Base-by-base conservation (phyloP, 208 protist species). In the Leishmania major region DNA sequence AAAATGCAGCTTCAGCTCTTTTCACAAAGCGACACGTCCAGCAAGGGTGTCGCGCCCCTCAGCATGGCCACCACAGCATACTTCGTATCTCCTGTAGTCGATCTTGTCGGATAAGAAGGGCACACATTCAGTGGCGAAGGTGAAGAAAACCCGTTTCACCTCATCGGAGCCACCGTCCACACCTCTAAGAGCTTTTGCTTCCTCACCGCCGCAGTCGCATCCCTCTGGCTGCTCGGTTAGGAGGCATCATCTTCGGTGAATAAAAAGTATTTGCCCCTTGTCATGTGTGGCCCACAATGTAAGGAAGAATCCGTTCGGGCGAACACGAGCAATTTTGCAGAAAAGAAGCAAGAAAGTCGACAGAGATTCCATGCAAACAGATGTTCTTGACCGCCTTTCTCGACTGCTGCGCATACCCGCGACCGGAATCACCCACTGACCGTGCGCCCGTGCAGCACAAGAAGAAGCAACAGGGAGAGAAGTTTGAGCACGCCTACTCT, bases 91-190 rank as follows among this genome's bases (percentile, higher is more conserved):
- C 84, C 90, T 92, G 86, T 96, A 96, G 84, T 96, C 93, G n/a
- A 90, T 90, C 84, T 98, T 91, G 86, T 98, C 92, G 35, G 92
- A 93, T 78, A 95, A 95, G 77, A 96, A 88, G 86, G 97, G 97
- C 31, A 98, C 93, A 37, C 95, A 84, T 35, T 93, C 92, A 0
- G 93, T 93, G 71, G 91, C 89, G 51, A 92, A 87, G 62, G 88
- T 87, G 81, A 93, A 91, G 72, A 90, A 77, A 51, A 89, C 81
- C 90, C 83, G 90, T 79, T 89, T 82, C n/a, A 93, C 87, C 59
- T 89, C 84, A 40, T 40, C 75, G n/a, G 85, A 87, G 31, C 70
- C 78, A 37, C 67, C 67, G 90, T 87, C 77, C 90, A 93, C 49
- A 88, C 79, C 77, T 90, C 86, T 35, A 89, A n/a, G 77, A 93